Percentiles rank a stretch among this genome's conserved stretches.
phyloP scores from a whole-genome alignment of 2,329 filamentous ascomycete genomes.

The Cylindrodendrum hubeiense region DNA sequence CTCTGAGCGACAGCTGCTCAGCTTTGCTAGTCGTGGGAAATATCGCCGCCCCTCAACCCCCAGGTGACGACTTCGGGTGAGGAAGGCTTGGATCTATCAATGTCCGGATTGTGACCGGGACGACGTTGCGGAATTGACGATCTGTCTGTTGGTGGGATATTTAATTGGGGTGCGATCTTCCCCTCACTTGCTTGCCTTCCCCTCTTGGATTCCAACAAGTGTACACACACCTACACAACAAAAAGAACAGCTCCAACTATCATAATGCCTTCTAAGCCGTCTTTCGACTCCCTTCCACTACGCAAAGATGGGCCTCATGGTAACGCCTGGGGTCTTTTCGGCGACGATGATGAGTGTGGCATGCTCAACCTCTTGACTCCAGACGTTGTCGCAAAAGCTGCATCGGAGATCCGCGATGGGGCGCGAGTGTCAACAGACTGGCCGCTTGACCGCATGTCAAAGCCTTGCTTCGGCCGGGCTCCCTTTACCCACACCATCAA shows the following conservation, averaged over 20 bases:
- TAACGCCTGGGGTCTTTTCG: constrained; percentile 70
- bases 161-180: neutral
- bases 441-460: constrained; percentile 48
- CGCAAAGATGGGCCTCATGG: constrained; percentile 61
- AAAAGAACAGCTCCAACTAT: neutral
- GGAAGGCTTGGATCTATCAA: neutral
- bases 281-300: constrained; percentile 62
- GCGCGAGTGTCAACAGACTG: constrained; percentile 50
- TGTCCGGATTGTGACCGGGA: neutral
- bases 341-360: constrained; percentile 62
- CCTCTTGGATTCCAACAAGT: neutral
- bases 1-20: neutral
- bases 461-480: constrained; percentile 50
- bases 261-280: constrained; percentile 29
- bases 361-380: constrained; percentile 66
- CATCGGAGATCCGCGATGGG: constrained; percentile 47
- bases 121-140: neutral
- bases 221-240: neutral
- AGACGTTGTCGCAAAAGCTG: constrained; percentile 38
- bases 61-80: neutral
- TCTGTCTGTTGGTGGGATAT: neutral
- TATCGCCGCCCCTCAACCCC: neutral
- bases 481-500: constrained; percentile 46
- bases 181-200: neutral
- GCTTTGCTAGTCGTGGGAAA: neutral